A percentile compares a stretch with the other conserved stretches of the same genome.
These are phyloP conservation scores for Phialophora macrospora DNA, from an alignment of 2,329 filamentous ascomycete genomes.

Conservation along the genomic window DNA sequence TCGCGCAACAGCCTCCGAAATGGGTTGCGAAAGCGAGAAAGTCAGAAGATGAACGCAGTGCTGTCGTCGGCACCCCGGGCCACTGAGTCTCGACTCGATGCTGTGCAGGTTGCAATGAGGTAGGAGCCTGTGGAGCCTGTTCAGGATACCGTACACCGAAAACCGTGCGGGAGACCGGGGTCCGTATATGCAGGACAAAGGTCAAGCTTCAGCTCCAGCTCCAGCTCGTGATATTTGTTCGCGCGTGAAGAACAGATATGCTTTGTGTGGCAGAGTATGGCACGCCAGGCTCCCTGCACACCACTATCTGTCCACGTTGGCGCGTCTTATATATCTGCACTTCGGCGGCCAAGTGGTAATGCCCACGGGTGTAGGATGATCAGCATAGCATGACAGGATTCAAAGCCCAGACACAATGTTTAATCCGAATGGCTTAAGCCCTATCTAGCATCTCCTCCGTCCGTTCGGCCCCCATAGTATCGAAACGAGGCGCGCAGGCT, in stretches of 20 bases:
- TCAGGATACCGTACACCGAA: background rate
- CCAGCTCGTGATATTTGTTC: background rate
- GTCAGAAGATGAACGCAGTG: constrained; percentile 3
- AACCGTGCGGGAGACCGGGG: background rate
- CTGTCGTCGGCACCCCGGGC: background rate
- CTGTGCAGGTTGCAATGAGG: background rate
- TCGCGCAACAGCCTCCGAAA: constrained; percentile 7
- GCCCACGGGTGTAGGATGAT: constrained; percentile 4
- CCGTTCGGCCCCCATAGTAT: background rate
- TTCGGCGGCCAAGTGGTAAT: background rate
- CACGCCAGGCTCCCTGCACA: background rate
- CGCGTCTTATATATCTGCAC: constrained; percentile 1
- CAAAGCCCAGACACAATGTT: background rate
- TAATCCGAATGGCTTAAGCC: background rate
- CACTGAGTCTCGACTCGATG: background rate
- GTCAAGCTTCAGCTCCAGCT: background rate
- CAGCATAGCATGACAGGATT: constrained; percentile 3
- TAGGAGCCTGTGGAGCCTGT: background rate
- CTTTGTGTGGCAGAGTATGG: background rate
- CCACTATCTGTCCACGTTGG: background rate
- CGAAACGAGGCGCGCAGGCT: background rate
- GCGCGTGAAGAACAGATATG: background rate
- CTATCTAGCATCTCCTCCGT: background rate
- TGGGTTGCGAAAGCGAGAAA: constrained; percentile 11
- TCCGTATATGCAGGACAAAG: constrained; percentile 6